Base-by-base conservation (phyloP, 768 basidiomycete genomes). In the Cyclocybe aegerita region DNA sequence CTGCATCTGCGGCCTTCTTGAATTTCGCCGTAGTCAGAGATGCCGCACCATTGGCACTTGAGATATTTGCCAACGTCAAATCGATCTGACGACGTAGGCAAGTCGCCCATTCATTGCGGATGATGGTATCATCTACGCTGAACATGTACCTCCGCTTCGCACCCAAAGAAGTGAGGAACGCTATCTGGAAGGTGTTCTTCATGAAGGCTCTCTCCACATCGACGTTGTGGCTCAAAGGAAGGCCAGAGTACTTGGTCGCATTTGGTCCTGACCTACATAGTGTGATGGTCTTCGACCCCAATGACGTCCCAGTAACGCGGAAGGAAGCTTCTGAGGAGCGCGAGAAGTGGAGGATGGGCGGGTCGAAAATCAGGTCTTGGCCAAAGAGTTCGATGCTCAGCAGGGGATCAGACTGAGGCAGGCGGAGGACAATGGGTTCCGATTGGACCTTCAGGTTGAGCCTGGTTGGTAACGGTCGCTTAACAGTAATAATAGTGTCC, bases 181-280 rank as follows among this genome's bases (percentile, higher is more conserved):
- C 86, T 32, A 98, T 70, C 65, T 97, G 92, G 78, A 98, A 95
- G 0, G 95, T 97, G 64, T 98, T 90, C 51, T 86, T 83, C 96
- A 98, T 98, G 72, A 98, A 98, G 0, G 92, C 86, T 14, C 93
- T 86, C 63, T 96, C 93, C 52, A 96, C 85, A 15, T 80, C 75
- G 59, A 98, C 74, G 4, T 84, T 75, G 58, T 81, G 86, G 64
- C 86, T 92, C 48, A 88, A 73, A 11, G 93, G 89, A 31, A 98
- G 73, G 29, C 90, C 88, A 1, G 84, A 72, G 65, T 98, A 98
- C 48, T 82, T 76, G 39, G 87, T 76, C 2, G 95, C 92, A 66
- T 93, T 93, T 15, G 82, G 75, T 1, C 97, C 94, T 39, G 85
- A 80, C 41, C 93, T 83, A 65, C 86, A 78, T 78, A 98, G 86